Percentiles rank a stretch among this genome's conserved stretches.
Evolutionary conservation across 768 basidiomycete genomes (phyloP).

Genomic region (Naganishia antarctica): DNA sequence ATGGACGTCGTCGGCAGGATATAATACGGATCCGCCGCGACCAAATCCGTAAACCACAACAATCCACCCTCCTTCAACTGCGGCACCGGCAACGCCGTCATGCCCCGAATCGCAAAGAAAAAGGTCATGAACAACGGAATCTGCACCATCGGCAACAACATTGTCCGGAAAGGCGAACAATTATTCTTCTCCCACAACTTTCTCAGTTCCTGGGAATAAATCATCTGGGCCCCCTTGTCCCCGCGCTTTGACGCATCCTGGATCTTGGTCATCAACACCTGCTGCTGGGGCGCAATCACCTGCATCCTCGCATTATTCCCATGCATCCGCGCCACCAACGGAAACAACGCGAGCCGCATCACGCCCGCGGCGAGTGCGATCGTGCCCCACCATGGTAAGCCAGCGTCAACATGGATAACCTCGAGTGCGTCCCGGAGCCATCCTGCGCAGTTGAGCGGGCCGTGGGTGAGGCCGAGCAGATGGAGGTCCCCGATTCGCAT

Average conservation of each 20-base stretch:
- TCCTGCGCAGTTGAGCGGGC: slow-evolving; percentile 37
- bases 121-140: slow-evolving; percentile 69
- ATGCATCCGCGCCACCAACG: slow-evolving; percentile 56
- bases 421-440: slow-evolving; percentile 43
- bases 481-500: slow-evolving; percentile 42
- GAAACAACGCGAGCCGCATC: slow-evolving; percentile 50
- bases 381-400: slow-evolving; percentile 48
- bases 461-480: slow-evolving; percentile 42
- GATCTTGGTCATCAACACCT: slow-evolving; percentile 57
- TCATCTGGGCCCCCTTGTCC: slow-evolving; percentile 53
- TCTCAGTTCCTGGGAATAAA: slow-evolving; percentile 54
- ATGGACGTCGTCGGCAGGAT: slow-evolving; percentile 63
- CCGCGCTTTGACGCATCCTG: slow-evolving; percentile 50
- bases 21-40: slow-evolving; percentile 68
- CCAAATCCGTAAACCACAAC: slow-evolving; percentile 69
- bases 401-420: slow-evolving; percentile 36
- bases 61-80: slow-evolving; percentile 75
- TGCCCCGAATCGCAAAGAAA: slow-evolving; percentile 72
- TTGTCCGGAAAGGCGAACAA: slow-evolving; percentile 58
- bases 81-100: slow-evolving; percentile 66
- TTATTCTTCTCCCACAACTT: slow-evolving; percentile 62
- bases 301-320: slow-evolving; percentile 69
- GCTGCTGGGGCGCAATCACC: slow-evolving; percentile 60
- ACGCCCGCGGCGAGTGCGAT: slow-evolving; percentile 41
- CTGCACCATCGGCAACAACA: slow-evolving; percentile 64